Base-by-base conservation (phyloP, 345 rosid species). In the Cardiospermum halicacabum region DNA sequence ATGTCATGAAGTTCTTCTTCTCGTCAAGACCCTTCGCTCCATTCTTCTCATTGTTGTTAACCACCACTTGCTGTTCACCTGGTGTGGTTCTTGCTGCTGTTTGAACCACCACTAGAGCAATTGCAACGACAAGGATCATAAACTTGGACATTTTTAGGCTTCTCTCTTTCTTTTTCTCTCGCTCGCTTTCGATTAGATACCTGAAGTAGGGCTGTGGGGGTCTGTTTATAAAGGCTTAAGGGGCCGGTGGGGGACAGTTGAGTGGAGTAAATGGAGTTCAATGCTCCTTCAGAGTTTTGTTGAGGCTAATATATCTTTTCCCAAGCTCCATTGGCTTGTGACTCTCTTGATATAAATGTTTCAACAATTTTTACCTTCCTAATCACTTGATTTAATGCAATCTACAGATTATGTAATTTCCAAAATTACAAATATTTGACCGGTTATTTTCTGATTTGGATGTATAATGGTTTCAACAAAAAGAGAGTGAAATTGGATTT, bases 1-100 rank as follows among this genome's bases (percentile, higher is more conserved):
- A 91, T 15, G 80, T 65, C 28, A 72, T 24, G 60, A 85, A 84
- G 78, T 85, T 85, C 83, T 89, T 92, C 65, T 85, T 84, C 79
- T 92, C 96, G 43, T 70, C 74, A 27, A 88, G 67, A 7, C 87
- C 84, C 72, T 16, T 36, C 64, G 39, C 45, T 56, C 1, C 64
- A 21, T 50, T 75, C 54, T 83, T 76, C 45, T 85, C 79, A 48
- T 63, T 57, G 24, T 72, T 56, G 36, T 68, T 60, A 58, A 53
- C 72, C 10, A 74, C 74, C 11, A n/a, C n/a, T n/a, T n/a, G n/a
- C n/a, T 53, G 59, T 27, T 58, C 62, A 40, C 47, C 59, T 1
- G 86, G 90, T 57, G 56, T 65, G 26, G 70, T 75, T 58, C 87
- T 76, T 49, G 95, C 84, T 31, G 61, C 59, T 19, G 74, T 30